Evolutionary conservation across 2,329 filamentous ascomycete genomes (phyloP), one percentile per base, ranked within the genome.

Genomic region (Seiridium cupressi): DNA sequence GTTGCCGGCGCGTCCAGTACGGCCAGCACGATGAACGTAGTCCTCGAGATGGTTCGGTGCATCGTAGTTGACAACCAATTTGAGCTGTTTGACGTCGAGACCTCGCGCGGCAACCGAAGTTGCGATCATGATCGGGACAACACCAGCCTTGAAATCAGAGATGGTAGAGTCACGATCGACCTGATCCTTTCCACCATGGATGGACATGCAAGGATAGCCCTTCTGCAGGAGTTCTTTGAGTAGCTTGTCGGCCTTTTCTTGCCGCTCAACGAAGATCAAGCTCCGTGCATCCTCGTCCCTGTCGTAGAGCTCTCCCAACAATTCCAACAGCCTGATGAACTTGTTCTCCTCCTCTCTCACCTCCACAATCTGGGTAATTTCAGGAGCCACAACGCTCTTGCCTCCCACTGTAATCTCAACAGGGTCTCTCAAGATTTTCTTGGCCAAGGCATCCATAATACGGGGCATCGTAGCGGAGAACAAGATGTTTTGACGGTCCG

Each of bases 401-500:
- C 93, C 94, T 66, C 95, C 95, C 18, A 99, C 93, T 1, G 90
- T 89, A 64, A 99, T 96, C 75, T 98, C 93, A 32, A 97, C 87
- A 0, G 95, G 92, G 62, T 89, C 91, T 49, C 86, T 88, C 46
- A 98, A 79, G 0, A 93, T 91, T 74, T 98, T 97, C 63, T 94
- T 91, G 31, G 93, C 95, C 54, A 98, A 76, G 0, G 90, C 88
- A 72, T 97, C 92, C 82, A 99, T 96, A 64, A 94, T 93, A 51
- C 90, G 88, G 26, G 95, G 95, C 81, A 98, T 97, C 0, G 95
- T 99, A 3, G 95, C 95, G 0, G 95, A 98, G 74, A 98, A 99
- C 32, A 98, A 83, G 56, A 98, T 93, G 0, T 93, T 97, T 73
- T 99, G 95, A 55, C 91, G 89, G 72, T 97, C 91, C 0, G 95